These are phyloP conservation scores for Curvularia lunata DNA, from an alignment of 2,329 filamentous ascomycete species.

Conservation along the genomic window DNA sequence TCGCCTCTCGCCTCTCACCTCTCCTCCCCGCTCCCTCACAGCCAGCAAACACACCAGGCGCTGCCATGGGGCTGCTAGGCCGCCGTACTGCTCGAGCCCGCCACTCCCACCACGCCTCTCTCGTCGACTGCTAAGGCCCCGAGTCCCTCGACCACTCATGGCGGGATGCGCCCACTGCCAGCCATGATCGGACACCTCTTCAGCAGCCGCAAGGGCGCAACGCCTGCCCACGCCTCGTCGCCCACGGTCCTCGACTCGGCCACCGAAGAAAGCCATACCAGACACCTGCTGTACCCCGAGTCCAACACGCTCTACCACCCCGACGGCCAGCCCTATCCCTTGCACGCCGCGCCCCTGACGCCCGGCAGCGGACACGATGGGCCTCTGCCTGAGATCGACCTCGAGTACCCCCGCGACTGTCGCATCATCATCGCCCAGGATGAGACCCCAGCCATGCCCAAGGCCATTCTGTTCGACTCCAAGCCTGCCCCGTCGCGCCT, in stretches of 20 bases:
- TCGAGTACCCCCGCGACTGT: conserved; percentile 51
- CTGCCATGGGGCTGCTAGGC: conserved; percentile 41
- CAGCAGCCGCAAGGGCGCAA: conserved; percentile 43
- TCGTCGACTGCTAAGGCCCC: conserved; percentile 24
- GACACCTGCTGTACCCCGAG: conserved; percentile 52
- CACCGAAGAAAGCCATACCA: conserved; percentile 51
- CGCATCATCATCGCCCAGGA: conserved; percentile 54
- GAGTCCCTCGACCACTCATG: conserved; percentile 15
- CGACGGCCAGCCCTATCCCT: conserved; percentile 47
- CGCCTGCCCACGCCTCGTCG: conserved; percentile 31
- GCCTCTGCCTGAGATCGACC: conserved; percentile 49
- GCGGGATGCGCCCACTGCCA: conserved; percentile 25
- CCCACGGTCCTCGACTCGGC: conserved; percentile 45
- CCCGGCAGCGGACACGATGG: conserved; percentile 45
- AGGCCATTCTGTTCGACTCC: conserved; percentile 52
- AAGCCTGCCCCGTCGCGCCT: conserved; percentile 44
- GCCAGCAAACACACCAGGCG: neutral
- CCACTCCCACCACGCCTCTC: conserved; percentile 24
- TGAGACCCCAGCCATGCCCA: conserved; percentile 44
- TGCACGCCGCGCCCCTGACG: conserved; percentile 38
- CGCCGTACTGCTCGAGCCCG: conserved; percentile 30
- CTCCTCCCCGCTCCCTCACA: too few species aligned
- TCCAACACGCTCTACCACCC: conserved; percentile 43
- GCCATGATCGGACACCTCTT: conserved; percentile 52
- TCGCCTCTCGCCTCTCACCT: neutral